phyloP scores from a whole-genome alignment of 768 basidiomycete genomes.

The Phylloporus sp. region DNA sequence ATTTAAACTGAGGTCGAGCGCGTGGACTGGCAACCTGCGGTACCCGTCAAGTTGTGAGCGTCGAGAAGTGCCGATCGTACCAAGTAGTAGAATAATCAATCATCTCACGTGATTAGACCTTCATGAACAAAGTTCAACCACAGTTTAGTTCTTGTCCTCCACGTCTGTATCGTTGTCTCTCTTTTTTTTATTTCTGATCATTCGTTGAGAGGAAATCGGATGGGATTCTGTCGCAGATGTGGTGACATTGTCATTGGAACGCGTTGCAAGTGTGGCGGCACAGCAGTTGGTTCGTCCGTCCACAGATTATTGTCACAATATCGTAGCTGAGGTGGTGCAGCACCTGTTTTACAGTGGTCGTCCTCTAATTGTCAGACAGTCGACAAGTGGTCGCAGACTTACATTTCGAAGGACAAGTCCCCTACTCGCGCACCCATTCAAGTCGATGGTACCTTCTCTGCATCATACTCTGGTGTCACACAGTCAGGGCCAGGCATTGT shows the following conservation, averaged over 20 bases:
- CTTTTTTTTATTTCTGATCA: background rate
- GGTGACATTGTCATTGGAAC: conserved; percentile 72
- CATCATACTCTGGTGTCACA: conserved; percentile 8
- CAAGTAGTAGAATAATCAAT: background rate
- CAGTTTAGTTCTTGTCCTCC: background rate
- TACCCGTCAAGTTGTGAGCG: conserved; percentile 23
- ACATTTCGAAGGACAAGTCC: conserved; percentile 55
- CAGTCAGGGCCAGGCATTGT: conserved; percentile 6
- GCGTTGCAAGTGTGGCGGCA: conserved; percentile 80
- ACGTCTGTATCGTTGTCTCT: background rate
- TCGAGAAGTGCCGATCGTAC: background rate
- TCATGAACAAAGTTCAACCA: conserved; percentile 2
- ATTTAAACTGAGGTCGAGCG: conserved; percentile 48
- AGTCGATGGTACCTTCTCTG: conserved; percentile 13
- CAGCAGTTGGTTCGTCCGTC: conserved; percentile 65
- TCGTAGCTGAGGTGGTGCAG: conserved; percentile 35
- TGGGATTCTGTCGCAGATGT: conserved; percentile 86
- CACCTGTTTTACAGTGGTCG: conserved; percentile 65
- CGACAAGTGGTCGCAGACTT: conserved; percentile 81
- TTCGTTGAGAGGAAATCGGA: conserved; percentile 24
- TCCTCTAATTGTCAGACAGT: conserved; percentile 39
- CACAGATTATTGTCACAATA: background rate
- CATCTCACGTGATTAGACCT: conserved; percentile 18
- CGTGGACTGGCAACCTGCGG: conserved; percentile 58
- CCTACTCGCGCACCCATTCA: conserved; percentile 34